Evolutionary conservation across 2,329 filamentous ascomycete species (phyloP), one percentile per base, ranked within the genome.

Genomic region (Madurella fahalii): DNA sequence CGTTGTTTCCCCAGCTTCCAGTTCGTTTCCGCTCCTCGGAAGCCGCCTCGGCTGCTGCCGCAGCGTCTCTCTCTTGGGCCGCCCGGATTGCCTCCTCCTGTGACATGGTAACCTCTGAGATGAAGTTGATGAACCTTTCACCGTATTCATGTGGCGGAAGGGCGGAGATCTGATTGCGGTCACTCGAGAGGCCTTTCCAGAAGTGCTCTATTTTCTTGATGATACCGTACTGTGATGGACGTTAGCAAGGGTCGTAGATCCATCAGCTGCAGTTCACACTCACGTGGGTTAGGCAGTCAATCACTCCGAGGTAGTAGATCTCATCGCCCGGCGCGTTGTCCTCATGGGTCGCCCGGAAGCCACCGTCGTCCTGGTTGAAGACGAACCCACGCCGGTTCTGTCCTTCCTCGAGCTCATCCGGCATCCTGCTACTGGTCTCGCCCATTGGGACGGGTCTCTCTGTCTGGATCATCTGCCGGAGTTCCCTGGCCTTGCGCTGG

Each of bases 231-330:
- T 95, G 64, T 15, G 34, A 17, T 48, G 15, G 12, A 34, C 58
- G 61, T 66, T 48, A 63, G 61, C 25, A 48, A 8, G 20, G 9
- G 20, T 2, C 8, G 12, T 34, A 20, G 47, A 39, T 48, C 37
- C 20, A 53, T 11, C 37, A 20, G 11, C 2, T 15, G 4, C 25
- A 7, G 25, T 25, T 20, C 12, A 34, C 50, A 82, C 89, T 83
- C 80, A 95, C 91, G 70, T 96, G 90, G 64, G 94, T 99, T 65
- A 99, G 77, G 71, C 94, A 99, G 72, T 99, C 94, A 70, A 99
- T 99, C 64, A 99, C 95, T 37, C 94, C 95, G 8, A 99, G 83
- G 69, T 99, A 99, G 72, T 99, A 99, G 41, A 99, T 91, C 72
- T 96, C 90, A 52, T 96, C 90, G 2, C 87, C 92, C 1, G 89